Evolutionary conservation across 2,329 filamentous ascomycete genomes (phyloP).

Genomic region (Metarhizium brunneum): DNA sequence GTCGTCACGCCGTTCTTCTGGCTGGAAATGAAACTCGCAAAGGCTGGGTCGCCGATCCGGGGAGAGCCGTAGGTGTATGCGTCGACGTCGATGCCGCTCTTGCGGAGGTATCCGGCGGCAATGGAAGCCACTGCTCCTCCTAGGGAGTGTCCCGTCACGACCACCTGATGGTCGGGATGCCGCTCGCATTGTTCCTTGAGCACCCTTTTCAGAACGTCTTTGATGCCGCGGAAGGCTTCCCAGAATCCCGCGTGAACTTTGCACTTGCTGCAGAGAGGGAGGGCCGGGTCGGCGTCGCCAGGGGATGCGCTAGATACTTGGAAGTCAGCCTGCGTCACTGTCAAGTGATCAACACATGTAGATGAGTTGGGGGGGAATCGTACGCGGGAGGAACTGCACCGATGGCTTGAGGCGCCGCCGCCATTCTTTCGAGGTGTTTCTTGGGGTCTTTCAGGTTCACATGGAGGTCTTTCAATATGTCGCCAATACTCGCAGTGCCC

Average conservation of each 20-base stretch:
- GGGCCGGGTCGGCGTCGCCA: neutral
- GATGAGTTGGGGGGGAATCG: neutral
- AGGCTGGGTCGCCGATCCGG: slow-evolving; percentile 48
- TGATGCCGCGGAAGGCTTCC: neutral
- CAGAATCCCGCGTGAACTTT: neutral
- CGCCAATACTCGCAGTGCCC: neutral
- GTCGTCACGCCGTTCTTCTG: neutral
- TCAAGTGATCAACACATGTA: neutral
- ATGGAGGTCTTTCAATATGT: neutral
- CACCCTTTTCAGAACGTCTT: neutral
- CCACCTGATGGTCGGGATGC: slow-evolving; percentile 20
- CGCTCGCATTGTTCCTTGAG: neutral
- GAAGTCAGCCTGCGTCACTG: neutral
- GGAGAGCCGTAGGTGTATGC: slow-evolving; percentile 60
- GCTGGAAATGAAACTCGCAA: slow-evolving; percentile 23
- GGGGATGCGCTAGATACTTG: neutral
- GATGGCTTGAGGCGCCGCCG: neutral
- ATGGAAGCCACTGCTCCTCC: slow-evolving; percentile 56
- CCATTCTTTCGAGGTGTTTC: neutral
- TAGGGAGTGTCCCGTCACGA: slow-evolving; percentile 61
- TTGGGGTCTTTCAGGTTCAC: neutral
- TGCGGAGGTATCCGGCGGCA: slow-evolving; percentile 46
- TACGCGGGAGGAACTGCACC: neutral
- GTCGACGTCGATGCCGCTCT: slow-evolving; percentile 34
- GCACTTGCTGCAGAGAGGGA: neutral